Conservation (phyloP, 176 grass and related monocot genomes). For the Oryza meridionalis region DNA sequence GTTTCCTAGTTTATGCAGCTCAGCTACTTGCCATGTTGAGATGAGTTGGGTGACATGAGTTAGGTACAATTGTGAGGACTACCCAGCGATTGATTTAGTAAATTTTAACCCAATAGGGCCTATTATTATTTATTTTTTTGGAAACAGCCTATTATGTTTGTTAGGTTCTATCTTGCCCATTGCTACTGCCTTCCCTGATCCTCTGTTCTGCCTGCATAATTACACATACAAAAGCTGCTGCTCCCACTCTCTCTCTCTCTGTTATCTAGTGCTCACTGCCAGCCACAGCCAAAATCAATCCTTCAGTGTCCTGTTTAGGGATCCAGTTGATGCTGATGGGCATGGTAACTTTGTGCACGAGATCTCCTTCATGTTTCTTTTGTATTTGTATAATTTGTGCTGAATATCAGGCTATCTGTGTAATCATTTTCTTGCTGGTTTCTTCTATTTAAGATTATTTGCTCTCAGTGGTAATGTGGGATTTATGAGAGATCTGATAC, state of each 20-base stretch:
- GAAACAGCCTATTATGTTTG: background rate
- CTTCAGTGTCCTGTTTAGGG: background rate
- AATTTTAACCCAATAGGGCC: no score
- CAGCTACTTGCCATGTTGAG: background rate
- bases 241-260: background rate
- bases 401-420: background rate
- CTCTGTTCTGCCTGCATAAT: background rate
- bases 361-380: background rate
- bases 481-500: background rate
- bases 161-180: no score
- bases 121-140: background rate
- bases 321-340: background rate
- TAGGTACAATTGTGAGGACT: background rate
- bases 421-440: background rate
- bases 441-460: background rate
- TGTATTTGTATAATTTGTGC: background rate
- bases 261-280: background rate
- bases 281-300: background rate
- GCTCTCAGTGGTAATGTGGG: background rate
- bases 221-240: background rate
- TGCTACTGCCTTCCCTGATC: background rate
- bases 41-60: background rate
- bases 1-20: background rate
- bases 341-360: background rate
- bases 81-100: no score